Evolutionary conservation across 352 stramenopile species (phyloP), one percentile per base, ranked within the genome.

Genomic region (Globisporangium radiosum): DNA sequence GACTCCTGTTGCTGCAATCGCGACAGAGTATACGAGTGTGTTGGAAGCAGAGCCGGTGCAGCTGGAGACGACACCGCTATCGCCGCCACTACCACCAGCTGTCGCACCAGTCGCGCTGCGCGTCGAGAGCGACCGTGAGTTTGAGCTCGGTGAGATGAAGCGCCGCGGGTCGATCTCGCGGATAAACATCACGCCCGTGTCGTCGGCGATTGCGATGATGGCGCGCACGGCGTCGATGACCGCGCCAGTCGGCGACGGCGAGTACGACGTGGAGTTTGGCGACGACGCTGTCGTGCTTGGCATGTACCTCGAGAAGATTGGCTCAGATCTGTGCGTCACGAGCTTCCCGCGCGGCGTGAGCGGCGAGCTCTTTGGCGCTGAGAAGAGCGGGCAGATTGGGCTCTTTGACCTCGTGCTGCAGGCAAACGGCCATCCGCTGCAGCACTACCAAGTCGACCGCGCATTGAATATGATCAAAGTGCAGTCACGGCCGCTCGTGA

Each of bases 401-500:
- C 62, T 90, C 8, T 90, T 88, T 47, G 84, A 93, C 63, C 66
- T 76, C 15, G 56, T 93, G 13, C 51, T 93, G 48, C 83, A 90
- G 56, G 84, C 84, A 37, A 93, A 93, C 38, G 84, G 84, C 42
- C 84, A 93, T 54, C 80, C 81, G 38, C 70, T 93, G 47, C 79
- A 90, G 59, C 84, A 93, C 54, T 93, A 93, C 61, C 73, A 86
- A 37, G 81, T 92, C 43, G 81, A 93, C 52, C 78, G 84, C 38
- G 84, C 81, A 3, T 66, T 93, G 42, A 91, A 93, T 65, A 89
- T 93, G 79, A 89, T 93, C 59, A 90, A 90, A 59, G 84, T 75
- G 42, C 84, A 93, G 66, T 80, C 65, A 6, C 77, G 84, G 38
- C 84, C 84, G 54, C 75, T 93, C 38, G 58, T 90, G n/a, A 76